Percentiles rank a stretch among this genome's conserved stretches.
phyloP scores from a whole-genome alignment of 345 rosid genomes.

The Firmiana major region DNA sequence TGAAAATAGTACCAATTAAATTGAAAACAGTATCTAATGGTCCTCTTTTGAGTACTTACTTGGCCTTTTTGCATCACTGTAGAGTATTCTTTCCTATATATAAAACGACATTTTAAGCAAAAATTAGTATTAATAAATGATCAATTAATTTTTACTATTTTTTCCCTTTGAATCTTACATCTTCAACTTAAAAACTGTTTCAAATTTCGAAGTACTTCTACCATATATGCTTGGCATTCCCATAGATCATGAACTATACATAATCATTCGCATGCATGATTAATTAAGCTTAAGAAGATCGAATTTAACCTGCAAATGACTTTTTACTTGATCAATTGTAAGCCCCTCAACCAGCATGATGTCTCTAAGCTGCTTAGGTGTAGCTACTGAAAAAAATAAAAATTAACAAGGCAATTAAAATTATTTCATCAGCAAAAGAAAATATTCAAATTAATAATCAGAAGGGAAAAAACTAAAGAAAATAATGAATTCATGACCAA shows the following conservation, averaged over 20 bases:
- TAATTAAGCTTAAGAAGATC: background rate
- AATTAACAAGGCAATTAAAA: background rate
- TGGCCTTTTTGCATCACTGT: background rate
- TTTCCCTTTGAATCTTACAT: background rate
- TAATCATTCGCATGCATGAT: background rate
- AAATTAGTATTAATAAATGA: background rate
- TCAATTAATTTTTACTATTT: background rate
- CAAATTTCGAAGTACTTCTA: too few species aligned
- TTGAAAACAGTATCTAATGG: background rate
- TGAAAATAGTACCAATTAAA: too few species aligned
- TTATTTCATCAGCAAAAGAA: background rate
- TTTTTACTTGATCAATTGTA: slow-evolving; percentile 36
- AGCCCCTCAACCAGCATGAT: slow-evolving; percentile 29
- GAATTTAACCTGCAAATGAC: slow-evolving; percentile 34
- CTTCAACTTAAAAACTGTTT: background rate
- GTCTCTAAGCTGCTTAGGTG: slow-evolving; percentile 31
- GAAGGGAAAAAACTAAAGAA: background rate
- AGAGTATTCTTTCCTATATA: background rate
- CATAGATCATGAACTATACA: background rate
- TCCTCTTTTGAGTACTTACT: background rate
- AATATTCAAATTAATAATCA: background rate
- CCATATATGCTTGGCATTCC: background rate
- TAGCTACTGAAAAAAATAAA: slow-evolving; percentile 23
- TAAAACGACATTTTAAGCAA: background rate
- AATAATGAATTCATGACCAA: background rate